These are phyloP conservation scores for Ceriops tagal DNA, from an alignment of 345 rosid genomes.

Conservation along the genomic window DNA sequence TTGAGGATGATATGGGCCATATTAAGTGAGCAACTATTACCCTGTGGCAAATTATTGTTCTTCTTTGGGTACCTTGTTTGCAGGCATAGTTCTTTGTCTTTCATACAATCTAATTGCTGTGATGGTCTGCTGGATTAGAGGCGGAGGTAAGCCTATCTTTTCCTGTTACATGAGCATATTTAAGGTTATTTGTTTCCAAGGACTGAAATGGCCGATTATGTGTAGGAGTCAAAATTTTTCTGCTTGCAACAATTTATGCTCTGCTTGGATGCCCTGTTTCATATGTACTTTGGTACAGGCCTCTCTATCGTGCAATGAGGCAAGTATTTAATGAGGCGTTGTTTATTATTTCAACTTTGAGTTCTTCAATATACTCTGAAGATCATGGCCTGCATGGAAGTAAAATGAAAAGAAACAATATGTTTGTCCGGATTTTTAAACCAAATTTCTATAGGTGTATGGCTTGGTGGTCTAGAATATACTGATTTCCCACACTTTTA, in stretches of 20 bases:
- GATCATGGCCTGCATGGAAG: too few relatives aligned
- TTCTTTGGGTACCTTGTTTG: slow-evolving; percentile 13
- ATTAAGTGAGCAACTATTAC: not conserved
- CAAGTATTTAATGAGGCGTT: slow-evolving; percentile 18
- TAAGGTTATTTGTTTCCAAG: slow-evolving; percentile 10
- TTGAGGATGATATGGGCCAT: not conserved
- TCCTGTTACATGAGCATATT: not conserved
- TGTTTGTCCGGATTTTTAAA: too few relatives aligned
- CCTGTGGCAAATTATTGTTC: not conserved
- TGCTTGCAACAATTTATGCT: slow-evolving; percentile 83
- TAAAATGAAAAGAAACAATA: too few relatives aligned
- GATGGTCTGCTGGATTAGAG: slow-evolving; percentile 82
- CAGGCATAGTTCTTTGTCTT: slow-evolving; percentile 92
- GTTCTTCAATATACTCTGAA: not conserved
- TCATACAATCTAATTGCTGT: slow-evolving; percentile 76
- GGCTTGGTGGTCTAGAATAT: too few relatives aligned
- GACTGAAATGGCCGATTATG: not conserved
- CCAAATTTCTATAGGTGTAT: too few relatives aligned
- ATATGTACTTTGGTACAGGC: slow-evolving; percentile 94
- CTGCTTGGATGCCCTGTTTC: slow-evolving; percentile 84
- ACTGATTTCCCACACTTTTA: too few relatives aligned
- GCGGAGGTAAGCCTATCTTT: slow-evolving; percentile 65
- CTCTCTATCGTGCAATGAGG: slow-evolving; percentile 98
- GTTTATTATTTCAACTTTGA: not conserved
- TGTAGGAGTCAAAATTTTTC: slow-evolving; percentile 84